A percentile compares a stretch with the other conserved stretches of the same genome.
phyloP scores from a whole-genome alignment of 257 asterid genomes.

The Thymus quinquecostatus region DNA sequence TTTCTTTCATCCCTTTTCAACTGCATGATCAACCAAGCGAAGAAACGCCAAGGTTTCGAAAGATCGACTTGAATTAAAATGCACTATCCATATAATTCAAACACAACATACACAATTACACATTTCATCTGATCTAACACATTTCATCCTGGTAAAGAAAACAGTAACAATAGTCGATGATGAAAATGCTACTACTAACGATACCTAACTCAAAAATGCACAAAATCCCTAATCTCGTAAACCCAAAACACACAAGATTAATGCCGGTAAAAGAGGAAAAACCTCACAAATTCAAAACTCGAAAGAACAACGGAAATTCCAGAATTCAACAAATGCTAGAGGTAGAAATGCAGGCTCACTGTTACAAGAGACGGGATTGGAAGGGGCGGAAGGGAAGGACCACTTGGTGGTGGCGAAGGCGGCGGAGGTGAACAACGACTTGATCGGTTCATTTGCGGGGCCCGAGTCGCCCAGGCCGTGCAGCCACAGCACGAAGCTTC shows the following conservation, averaged over 20 bases:
- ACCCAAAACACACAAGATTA: background rate
- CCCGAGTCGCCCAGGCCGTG: conserved; percentile 99
- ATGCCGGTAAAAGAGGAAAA: background rate
- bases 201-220: background rate
- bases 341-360: conserved; percentile 47
- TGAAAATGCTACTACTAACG: background rate
- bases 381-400: conserved; percentile 98
- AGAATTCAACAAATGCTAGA: background rate
- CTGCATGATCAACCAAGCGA: background rate
- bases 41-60: background rate
- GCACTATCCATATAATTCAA: conserved; percentile 4
- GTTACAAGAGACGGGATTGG: conserved; percentile 87
- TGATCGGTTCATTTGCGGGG: conserved; percentile 94
- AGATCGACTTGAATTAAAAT: background rate
- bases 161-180: background rate
- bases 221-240: background rate
- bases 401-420: conserved; percentile 72
- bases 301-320: background rate
- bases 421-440: conserved; percentile 73
- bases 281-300: background rate
- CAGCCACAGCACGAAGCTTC: conserved; percentile 86
- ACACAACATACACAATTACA: background rate
- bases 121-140: background rate
- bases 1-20: background rate
- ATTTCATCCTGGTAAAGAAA: background rate